These are phyloP conservation scores for Colletotrichum orchidophilum DNA, from an alignment of 2,329 filamentous ascomycete genomes.

Conservation along the genomic window DNA sequence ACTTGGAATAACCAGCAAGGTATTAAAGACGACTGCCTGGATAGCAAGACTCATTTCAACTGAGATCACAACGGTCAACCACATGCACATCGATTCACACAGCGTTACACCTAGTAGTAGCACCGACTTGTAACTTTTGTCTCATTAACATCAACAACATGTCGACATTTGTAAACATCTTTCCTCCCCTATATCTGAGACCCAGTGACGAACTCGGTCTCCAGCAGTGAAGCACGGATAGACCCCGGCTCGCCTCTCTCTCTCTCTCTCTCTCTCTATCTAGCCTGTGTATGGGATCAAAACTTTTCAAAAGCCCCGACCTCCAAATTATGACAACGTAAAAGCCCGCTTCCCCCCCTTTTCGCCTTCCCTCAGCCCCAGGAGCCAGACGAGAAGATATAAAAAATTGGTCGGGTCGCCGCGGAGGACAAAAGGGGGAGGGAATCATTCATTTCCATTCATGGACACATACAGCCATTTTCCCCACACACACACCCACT, in stretches of 20 bases:
- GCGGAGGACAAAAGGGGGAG: background rate
- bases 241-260: too few relatives aligned
- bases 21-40: too few relatives aligned
- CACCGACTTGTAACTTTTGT: background rate
- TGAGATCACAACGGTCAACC: background rate
- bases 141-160: background rate
- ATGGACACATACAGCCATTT: background rate
- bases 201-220: background rate
- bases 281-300: conserved; percentile 7
- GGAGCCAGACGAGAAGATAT: background rate
- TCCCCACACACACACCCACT: background rate
- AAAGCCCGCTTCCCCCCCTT: background rate
- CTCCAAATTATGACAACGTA: conserved; percentile 6
- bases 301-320: conserved; percentile 4
- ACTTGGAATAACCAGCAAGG: too few relatives aligned
- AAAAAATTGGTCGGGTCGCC: background rate
- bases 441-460: background rate
- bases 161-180: background rate
- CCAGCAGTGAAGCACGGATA: background rate
- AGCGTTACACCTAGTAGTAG: background rate
- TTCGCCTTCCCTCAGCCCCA: background rate
- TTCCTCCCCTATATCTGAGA: background rate
- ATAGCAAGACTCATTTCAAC: too few relatives aligned
- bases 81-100: background rate
- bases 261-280: background rate